Conservation (phyloP, 441 rosid genomes). For the Corymbia calophylla region DNA sequence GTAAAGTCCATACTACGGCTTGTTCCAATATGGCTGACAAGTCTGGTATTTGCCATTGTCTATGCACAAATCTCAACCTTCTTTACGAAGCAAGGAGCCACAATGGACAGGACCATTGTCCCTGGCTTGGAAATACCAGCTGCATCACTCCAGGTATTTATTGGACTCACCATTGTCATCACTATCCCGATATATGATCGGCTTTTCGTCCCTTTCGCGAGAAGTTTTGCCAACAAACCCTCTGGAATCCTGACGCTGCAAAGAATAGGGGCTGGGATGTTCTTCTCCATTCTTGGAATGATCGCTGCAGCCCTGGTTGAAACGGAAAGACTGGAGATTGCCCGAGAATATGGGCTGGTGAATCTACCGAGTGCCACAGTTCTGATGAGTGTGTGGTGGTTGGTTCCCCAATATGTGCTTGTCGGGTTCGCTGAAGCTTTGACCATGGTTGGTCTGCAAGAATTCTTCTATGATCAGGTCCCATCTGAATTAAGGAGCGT, state of each 20-base stretch:
- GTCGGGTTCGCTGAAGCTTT: conserved; percentile 18
- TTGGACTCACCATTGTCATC: conserved; percentile 20
- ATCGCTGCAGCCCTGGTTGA: conserved; percentile 14
- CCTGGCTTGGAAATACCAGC: conserved; percentile 31
- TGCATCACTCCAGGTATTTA: conserved; percentile 42
- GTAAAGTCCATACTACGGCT: conserved; percentile 30
- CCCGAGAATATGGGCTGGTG: conserved; percentile 8
- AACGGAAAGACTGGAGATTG: conserved; percentile 11
- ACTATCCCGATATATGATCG: conserved; percentile 41
- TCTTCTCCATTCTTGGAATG: conserved; percentile 12
- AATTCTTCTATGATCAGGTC: conserved; percentile 23
- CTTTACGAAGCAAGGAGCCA: conserved; percentile 45
- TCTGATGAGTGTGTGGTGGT: conserved; percentile 23
- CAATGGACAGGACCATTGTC: conserved; percentile 35
- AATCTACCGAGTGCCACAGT: conserved; percentile 9
- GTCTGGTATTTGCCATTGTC: conserved; percentile 30
- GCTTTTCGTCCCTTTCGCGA: conserved; percentile 26
- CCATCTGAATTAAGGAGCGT: conserved; percentile 17
- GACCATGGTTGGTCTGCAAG: conserved; percentile 25
- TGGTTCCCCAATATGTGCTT: conserved; percentile 17
- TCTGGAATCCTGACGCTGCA: conserved; percentile 43
- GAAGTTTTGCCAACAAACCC: conserved; percentile 26
- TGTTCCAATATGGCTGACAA: conserved; percentile 36
- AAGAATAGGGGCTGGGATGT: conserved; percentile 24
- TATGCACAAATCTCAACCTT: conserved; percentile 35